Base-by-base conservation (phyloP, 768 basidiomycete genomes). In the Termitomyces sp. region DNA sequence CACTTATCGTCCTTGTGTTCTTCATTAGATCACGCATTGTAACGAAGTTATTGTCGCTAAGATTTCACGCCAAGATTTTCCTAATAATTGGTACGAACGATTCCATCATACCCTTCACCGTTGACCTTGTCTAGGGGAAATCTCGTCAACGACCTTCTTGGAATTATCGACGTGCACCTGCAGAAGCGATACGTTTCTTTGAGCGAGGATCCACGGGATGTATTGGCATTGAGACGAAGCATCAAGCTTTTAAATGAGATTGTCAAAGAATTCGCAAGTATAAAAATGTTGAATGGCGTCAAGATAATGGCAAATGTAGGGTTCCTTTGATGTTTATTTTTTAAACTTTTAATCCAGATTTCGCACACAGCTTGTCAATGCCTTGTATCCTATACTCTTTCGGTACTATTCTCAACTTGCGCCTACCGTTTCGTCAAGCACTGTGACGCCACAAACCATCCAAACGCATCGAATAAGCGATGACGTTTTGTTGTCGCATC, bases 1-100 rank as follows among this genome's bases (percentile, higher is more conserved):
- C n/a, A 42, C 56, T 59, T 25, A 53, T 36, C 13, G 29, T 33
- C 41, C n/a, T 49, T 20, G 48, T 52, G 35, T 51, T 48, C 22
- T 45, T 25, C 29, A 48, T 46, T 65, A 93, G 93, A 87, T 95
- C 55, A 83, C 89, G 16, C 79, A 87, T 53, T 90, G 84, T 64
- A 91, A 94, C 57, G 80, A 89, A 57, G 64, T 88, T 29, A 83
- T 90, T 23, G 77, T 91, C 9, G 76, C 84, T 12, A 94, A 86
- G 65, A 81, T 94, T 49, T 87, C 91, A 7, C 82, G 94, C 31
- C 66, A 78, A 20, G 94, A 96, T 63, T 93, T 82, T 66, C 89
- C 91, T 9, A 69, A 63, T 31, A 76, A 76, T 36, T 95, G 93
- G 93, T 88, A 65, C 56, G 74, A 39, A 11, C 33, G 43, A 16